Percentiles rank a stretch among this genome's conserved stretches.
These are phyloP conservation scores for Fusarium sp. DNA, from an alignment of 2,329 filamentous ascomycete genomes.

Conservation along the genomic window DNA sequence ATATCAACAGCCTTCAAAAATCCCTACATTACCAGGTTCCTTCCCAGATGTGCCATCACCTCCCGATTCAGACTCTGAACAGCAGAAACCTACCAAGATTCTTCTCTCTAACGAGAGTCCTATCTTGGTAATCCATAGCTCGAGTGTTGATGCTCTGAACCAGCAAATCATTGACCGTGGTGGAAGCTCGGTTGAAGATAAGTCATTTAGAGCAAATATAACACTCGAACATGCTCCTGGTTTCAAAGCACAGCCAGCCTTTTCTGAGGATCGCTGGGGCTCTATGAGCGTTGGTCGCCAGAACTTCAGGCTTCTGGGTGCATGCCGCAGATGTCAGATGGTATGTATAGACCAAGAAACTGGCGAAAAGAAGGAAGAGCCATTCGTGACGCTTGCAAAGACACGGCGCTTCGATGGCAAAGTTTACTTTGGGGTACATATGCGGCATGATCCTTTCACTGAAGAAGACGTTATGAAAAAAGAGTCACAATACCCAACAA, in stretches of 20 bases:
- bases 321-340: slow-evolving; percentile 93
- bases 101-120: slow-evolving; percentile 92
- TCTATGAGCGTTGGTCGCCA: slow-evolving; percentile 70
- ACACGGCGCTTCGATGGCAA: slow-evolving; percentile 84
- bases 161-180: slow-evolving; percentile 69
- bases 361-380: slow-evolving; percentile 80
- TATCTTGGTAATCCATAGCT: slow-evolving; percentile 82
- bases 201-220: slow-evolving; percentile 90
- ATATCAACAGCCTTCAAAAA: slow-evolving; percentile 52
- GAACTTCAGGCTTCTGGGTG: slow-evolving; percentile 76
- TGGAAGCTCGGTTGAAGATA: slow-evolving; percentile 71
- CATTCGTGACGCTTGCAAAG: slow-evolving; percentile 87
- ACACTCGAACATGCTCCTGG: slow-evolving; percentile 64
- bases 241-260: slow-evolving; percentile 61
- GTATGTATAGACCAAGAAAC: slow-evolving; percentile 91
- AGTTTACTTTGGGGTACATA: slow-evolving; percentile 89
- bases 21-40: slow-evolving; percentile 57
- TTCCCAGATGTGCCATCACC: slow-evolving; percentile 64
- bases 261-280: slow-evolving; percentile 83
- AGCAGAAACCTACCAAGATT: slow-evolving; percentile 60
- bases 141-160: slow-evolving; percentile 83
- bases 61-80: slow-evolving; percentile 64
- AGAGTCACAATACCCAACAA: slow-evolving; percentile 47
- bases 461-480: slow-evolving; percentile 2
- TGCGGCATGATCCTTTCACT: slow-evolving; percentile 56